These are phyloP conservation scores for Teunomyces gatunensis DNA, from an alignment of 805 yeast species.

Conservation along the genomic window DNA sequence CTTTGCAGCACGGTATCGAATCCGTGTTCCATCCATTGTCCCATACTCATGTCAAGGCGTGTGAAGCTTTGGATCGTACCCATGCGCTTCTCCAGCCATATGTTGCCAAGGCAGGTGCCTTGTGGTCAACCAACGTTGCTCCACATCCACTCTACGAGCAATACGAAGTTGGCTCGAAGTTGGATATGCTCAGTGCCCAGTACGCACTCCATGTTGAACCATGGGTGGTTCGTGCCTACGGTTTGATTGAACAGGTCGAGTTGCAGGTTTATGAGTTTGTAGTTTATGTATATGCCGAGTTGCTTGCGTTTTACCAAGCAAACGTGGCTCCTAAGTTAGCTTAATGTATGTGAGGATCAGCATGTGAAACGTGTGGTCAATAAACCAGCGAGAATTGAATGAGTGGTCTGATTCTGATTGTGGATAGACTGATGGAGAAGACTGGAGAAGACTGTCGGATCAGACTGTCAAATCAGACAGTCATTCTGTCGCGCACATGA, in stretches of 20 bases:
- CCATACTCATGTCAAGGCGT: conserved; percentile 33
- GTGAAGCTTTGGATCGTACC: conserved; percentile 32
- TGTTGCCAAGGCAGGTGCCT: conserved; percentile 20
- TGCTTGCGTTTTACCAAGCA: conserved; percentile 18
- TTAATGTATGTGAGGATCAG: not conserved
- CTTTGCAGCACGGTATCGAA: conserved; percentile 29
- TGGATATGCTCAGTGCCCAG: conserved; percentile 19
- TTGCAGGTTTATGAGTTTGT: conserved; percentile 26
- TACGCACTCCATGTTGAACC: conserved; percentile 30
- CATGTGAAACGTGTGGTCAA: no score
- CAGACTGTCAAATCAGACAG: not conserved
- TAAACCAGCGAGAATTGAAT: no score
- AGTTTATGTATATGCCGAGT: conserved; percentile 16
- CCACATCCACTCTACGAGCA: conserved; percentile 34
- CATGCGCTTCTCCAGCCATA: conserved; percentile 31
- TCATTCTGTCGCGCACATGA: not conserved
- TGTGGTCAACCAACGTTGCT: conserved; percentile 37
- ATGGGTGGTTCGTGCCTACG: conserved; percentile 28
- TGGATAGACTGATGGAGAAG: no score
- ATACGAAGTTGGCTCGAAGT: conserved; percentile 28
- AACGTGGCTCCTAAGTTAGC: conserved; percentile 19
- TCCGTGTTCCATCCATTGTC: conserved; percentile 37
- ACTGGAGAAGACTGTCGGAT: no score
- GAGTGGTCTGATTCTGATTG: no score
- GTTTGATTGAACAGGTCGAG: conserved; percentile 34